Evolutionary conservation across 257 asterid genomes (phyloP), one percentile per base, ranked within the genome.

Genomic region (Gardenia jasminoides): DNA sequence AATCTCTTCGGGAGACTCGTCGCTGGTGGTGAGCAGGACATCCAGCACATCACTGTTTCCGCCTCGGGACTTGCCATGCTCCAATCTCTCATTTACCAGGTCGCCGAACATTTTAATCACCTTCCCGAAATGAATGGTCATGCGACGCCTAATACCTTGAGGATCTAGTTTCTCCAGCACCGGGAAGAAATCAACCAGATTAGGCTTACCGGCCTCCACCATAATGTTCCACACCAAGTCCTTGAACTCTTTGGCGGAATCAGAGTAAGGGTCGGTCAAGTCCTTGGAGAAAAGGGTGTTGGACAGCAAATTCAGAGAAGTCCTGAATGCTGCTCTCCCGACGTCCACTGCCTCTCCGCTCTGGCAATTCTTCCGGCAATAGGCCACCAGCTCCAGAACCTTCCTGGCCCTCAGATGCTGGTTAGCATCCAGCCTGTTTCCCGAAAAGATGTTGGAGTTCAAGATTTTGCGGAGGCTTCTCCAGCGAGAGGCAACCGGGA

Each of bases 401-500:
- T 92, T 94, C 50, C 70, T 67, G 1, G 72, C 36, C 73, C 98
- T 70, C n/a, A 91, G 52, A 74, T 88, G 77, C 80, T 90, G 92
- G 70, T 85, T 88, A 15, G 89, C 91, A 7, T 92, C 97, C 22
- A 94, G 92, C 73, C 93, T 84, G 85, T 58, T 86, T 10, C 86
- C 84, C 2, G 97, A 69, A 85, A 94, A 90, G 33, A 94, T 88
- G 64, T 86, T 86, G 26, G 91, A 85, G 84, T 88, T 92, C 76
- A 91, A 16, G 26, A 81, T 79, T 74, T 89, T 90, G 2, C 97
- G 89, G 71, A 92, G 90, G 84, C 88, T 82, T 72, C 91, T 88
- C 96, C 98, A 92, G 74, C 78, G 80, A 16, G 84, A 1, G 20
- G 88, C 83, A 50, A 89, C 88, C 0, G 97, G 97, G 0, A 94